Base-by-base conservation (phyloP, 2,329 filamentous ascomycete species). In the Aspergillus fumigatiaffinis region DNA sequence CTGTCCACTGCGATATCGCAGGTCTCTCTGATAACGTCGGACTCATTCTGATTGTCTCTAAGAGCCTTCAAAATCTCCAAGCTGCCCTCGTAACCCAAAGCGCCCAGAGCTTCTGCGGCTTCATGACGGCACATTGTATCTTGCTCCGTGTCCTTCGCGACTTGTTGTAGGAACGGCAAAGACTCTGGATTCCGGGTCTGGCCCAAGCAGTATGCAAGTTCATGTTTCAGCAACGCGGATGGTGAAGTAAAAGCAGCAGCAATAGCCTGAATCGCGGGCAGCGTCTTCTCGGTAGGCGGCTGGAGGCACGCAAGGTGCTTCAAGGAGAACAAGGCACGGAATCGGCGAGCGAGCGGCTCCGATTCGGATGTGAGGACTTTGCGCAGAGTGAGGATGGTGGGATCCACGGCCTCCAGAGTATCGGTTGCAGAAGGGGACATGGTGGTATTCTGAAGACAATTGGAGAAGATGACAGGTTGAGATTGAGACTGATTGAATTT, bases 101-200 rank as follows among this genome's bases (percentile, higher is more conserved):
- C 94, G 12, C 91, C 94, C 14, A 99, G 82, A 2, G 94, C 94
- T 80, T 99, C 94, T 2, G 93, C 94, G 17, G 94, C 93, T 79
- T 99, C 94, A 69, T 99, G 94, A 65, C 94, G 84, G 75, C 91
- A 95, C 92, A 99, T 99, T 41, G 89, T 77, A 78, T 97, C 92
- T 76, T 97, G 91, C n/a, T 85, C 72, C 61, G 86, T 78, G 74
- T 97, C 85, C 63, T 89, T 83, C 56, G 97, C 80, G 14, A 95
- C 91, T 12, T 81, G 76, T 57, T 87, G 84, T 64, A 99, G 80
- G 61, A 86, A 88, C 9, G 87, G 82, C 9, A 92, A 84, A 0
- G 92, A 89, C 49, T 87, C 87, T 52, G 82, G 76, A 71, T 96
- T 91, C 57, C 87, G 87, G 1, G 90, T 93, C 77, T 99, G 94